Conservation (phyloP, 345 rosid species). For the Gossypium anomalum region DNA sequence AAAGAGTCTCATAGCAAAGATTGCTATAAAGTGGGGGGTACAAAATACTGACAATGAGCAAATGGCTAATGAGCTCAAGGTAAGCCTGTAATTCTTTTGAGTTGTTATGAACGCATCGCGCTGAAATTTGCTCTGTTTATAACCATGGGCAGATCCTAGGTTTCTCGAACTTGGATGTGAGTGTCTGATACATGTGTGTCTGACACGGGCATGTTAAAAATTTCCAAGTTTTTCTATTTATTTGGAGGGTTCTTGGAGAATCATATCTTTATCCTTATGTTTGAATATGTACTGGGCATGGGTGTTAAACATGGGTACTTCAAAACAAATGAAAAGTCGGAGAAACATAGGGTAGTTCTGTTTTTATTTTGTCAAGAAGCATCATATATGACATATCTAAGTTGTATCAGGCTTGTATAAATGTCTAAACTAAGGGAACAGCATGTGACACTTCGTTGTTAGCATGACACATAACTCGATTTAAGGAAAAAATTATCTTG, state of each 20-base stretch:
- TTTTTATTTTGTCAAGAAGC: neutral
- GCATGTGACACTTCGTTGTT: no score
- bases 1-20: constrained; percentile 65
- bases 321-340: no score
- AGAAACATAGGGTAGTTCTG: neutral
- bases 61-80: constrained; percentile 85
- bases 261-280: no score
- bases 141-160: neutral
- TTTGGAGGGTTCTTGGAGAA: no score
- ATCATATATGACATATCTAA: neutral
- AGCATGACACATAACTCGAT: neutral
- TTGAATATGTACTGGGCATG: no score
- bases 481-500: no score
- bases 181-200: no score
- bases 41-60: constrained; percentile 65
- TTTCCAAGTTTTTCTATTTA: no score
- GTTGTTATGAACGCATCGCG: neutral
- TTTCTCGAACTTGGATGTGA: no score
- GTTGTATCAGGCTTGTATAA: neutral
- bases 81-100: constrained; percentile 18
- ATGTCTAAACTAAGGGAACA: neutral
- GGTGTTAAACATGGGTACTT: no score
- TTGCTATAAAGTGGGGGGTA: constrained; percentile 84
- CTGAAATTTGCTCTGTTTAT: neutral
- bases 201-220: no score